A percentile compares a stretch with the other conserved stretches of the same genome.
phyloP scores from a whole-genome alignment of 1,284 basidiomycete genomes.

The Apiotrichum akiyoshidainum region DNA sequence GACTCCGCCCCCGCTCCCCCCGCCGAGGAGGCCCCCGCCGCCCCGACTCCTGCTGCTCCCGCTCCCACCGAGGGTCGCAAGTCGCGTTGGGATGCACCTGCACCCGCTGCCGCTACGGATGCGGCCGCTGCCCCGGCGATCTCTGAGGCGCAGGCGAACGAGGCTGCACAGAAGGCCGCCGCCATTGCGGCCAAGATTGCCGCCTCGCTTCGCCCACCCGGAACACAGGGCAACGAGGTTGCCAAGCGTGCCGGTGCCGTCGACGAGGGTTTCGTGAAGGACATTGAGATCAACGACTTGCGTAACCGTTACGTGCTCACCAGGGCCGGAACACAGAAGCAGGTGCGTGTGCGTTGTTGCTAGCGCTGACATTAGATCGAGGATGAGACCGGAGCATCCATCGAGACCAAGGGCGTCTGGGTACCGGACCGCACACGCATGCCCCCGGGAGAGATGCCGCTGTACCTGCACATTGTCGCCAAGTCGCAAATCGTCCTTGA shows the following conservation, averaged over 20 bases:
- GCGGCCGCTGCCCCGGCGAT: conserved; percentile 53
- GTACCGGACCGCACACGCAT: conserved; percentile 86
- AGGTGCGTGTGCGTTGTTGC: conserved; percentile 58
- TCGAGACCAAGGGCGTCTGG: conserved; percentile 90
- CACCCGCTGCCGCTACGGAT: conserved; percentile 53
- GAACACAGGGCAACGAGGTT: conserved; percentile 51
- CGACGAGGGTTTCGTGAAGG: conserved; percentile 79
- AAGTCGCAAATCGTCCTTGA: conserved; percentile 74
- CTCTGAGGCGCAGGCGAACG: conserved; percentile 55
- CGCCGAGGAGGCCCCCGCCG: background rate
- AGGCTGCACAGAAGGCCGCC: conserved; percentile 64
- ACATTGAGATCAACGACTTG: conserved; percentile 97
- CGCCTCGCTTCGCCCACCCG: conserved; percentile 61
- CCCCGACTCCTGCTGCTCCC: background rate
- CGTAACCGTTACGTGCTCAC: conserved; percentile 94
- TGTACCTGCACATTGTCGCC: conserved; percentile 92
- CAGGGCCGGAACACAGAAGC: conserved; percentile 84
- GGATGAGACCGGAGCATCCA: conserved; percentile 82
- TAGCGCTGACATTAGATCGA: conserved; percentile 61
- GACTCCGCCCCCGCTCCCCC: background rate
- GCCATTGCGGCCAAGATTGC: conserved; percentile 85
- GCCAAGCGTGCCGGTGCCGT: conserved; percentile 62
- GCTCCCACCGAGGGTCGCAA: conserved; percentile 17
- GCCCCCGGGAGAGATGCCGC: conserved; percentile 84
- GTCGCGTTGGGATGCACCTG: conserved; percentile 33